Conservation (phyloP, 2,329 filamentous ascomycete species). For the Clonostachys rhizophaga region DNA sequence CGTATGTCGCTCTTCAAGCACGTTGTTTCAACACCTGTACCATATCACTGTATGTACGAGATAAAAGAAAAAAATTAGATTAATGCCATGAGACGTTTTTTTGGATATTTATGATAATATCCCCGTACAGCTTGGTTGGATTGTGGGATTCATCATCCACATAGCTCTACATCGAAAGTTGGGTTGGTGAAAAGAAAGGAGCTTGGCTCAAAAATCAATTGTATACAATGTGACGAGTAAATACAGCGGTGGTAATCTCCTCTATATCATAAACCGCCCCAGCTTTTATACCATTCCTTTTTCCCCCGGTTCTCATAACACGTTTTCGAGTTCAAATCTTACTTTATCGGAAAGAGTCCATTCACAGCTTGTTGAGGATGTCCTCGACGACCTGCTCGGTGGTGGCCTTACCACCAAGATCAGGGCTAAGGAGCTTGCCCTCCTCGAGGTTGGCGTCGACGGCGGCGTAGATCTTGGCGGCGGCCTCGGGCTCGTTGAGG, state of each 20-base stretch:
- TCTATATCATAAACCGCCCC: background rate
- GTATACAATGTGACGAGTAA: background rate
- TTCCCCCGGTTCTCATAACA: too few relatives aligned
- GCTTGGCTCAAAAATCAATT: background rate
- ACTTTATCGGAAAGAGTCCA: background rate
- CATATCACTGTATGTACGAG: too few relatives aligned
- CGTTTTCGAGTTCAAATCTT: too few relatives aligned
- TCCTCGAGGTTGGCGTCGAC: conserved; percentile 88
- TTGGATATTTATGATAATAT: too few relatives aligned
- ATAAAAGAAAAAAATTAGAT: too few relatives aligned
- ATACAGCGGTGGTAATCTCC: background rate
- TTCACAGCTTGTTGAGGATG: conserved; percentile 75
- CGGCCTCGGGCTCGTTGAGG: conserved; percentile 79
- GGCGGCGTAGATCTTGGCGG: conserved; percentile 83
- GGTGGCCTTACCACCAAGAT: conserved; percentile 81
- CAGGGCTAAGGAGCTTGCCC: conserved; percentile 77
- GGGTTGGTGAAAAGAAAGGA: background rate
- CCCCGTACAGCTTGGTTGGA: too few relatives aligned
- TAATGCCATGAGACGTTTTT: too few relatives aligned
- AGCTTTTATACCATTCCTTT: too few relatives aligned
- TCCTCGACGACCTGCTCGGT: conserved; percentile 86
- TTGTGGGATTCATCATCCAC: too few relatives aligned
- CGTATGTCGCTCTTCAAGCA: background rate
- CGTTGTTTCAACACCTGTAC: too few relatives aligned
- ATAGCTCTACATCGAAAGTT: too few relatives aligned